A percentile compares a stretch with the other conserved stretches of the same genome.
These are phyloP conservation scores for Piromyces sp. DNA, from an alignment of 192 early-diverging fungal species.

Conservation along the genomic window DNA sequence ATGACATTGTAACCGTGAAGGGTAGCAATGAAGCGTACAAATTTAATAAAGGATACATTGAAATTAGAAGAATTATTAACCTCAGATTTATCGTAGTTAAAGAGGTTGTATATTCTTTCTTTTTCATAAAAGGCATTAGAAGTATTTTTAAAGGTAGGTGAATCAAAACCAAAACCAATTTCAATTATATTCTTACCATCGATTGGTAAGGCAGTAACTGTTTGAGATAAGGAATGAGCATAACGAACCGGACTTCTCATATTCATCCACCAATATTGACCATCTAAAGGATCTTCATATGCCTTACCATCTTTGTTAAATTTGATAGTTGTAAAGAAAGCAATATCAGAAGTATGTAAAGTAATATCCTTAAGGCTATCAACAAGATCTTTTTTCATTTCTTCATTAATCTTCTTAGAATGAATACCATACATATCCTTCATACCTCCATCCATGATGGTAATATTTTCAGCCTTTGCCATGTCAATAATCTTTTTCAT, in stretches of 20 bases:
- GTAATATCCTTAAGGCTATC: not conserved
- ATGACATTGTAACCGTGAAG: not conserved
- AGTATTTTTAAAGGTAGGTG: not conserved
- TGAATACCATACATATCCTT: not conserved
- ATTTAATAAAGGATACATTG: not conserved
- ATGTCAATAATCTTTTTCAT: not conserved
- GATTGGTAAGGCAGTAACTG: not conserved
- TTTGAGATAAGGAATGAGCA: not conserved
- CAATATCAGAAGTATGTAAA: not conserved
- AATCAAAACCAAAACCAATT: not conserved
- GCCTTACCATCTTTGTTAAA: not conserved
- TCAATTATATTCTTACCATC: not conserved
- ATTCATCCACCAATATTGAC: not conserved
- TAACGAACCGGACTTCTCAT: not conserved
- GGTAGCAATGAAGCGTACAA: not conserved
- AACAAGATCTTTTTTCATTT: not conserved
- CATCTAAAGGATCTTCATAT: not conserved
- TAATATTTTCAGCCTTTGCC: not conserved
- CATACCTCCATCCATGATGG: conserved; percentile 3
- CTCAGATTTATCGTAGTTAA: not conserved
- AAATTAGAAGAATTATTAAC: not conserved
- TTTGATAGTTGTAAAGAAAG: not conserved
- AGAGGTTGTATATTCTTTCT: not conserved
- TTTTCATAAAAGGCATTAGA: not conserved
- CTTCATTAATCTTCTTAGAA: not conserved